Base-by-base conservation (phyloP, 2,329 filamentous ascomycete species). In the Aspergillus costaricaensis region DNA sequence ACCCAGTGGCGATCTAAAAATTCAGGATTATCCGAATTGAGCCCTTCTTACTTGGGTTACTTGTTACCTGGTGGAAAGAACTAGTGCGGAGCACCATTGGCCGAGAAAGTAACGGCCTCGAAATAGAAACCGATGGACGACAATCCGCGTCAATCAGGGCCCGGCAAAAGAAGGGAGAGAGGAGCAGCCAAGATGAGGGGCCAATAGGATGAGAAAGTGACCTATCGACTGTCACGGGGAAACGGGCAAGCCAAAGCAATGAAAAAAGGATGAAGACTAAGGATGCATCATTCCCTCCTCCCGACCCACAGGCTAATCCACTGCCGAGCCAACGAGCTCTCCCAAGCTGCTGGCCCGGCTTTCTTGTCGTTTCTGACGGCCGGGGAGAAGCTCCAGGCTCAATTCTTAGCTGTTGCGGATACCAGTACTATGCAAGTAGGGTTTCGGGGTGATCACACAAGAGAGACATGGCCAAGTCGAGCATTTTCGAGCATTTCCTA, bases 141-240 rank as follows among this genome's bases (percentile, higher is more conserved):
- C 32, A 39, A 44, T 30, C 43, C 43, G 25, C 43, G 23, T 25
- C 39, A 55, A 47, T 44, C 32, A 47, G n/a, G 44, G 23, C 44
- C 44, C 44, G 44, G 53, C 53, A 17, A 36, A 58, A 19, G 21
- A 30, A 52, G 19, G 15, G n/a, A 30, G 27, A 30, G 27, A 30
- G 44, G 44, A n/a, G 27, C 21, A 8, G 32, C 17, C 39, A 36
- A 36, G 32, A 15, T 36, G 21, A 44, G 15, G 17, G 44, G 21
- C n/a, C 39, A 55, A 30, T 47, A 17, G 41, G 53, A 39, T 8
- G 38, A 7, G 17, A n/a, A 53, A 12, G 2, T 55, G 61, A 65
- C 55, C 58, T 59, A 56, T 63, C 55, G 61, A 59, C 56, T 63
- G 55, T 63, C 55, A 61, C 49, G 23, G 55, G 17, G 39, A 38